Evolutionary conservation across 108 stramenopile genomes (phyloP).

Genomic region (Stephanodiscus minutulus): DNA sequence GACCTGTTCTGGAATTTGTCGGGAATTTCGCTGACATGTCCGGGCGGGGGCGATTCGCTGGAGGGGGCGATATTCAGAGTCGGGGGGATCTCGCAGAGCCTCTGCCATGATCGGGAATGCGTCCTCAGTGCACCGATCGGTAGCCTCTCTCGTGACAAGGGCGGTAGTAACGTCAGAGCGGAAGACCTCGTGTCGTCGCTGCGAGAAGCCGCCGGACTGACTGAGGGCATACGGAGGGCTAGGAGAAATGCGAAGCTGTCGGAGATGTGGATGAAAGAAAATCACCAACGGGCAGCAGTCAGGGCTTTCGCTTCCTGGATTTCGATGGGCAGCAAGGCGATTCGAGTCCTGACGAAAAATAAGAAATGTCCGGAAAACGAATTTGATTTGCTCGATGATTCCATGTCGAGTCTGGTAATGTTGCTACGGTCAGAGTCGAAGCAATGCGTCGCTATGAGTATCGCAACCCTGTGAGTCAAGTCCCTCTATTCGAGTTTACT

Average conservation of each 20-base stretch:
- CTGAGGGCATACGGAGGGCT: conserved; percentile 3
- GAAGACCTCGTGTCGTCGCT: conserved; percentile 9
- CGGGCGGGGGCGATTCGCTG: not conserved
- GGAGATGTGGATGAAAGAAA: conserved; percentile 1
- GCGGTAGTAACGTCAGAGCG: not conserved
- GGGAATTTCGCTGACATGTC: conserved; percentile 1
- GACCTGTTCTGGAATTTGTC: conserved; percentile 19
- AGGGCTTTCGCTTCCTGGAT: conserved; percentile 23
- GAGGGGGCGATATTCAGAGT: conserved; percentile 2
- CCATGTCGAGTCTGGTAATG: conserved; percentile 6
- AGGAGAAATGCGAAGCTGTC: not conserved
- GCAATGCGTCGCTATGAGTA: conserved; percentile 23
- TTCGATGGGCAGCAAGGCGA: conserved; percentile 12
- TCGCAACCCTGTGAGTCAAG: conserved; percentile 24
- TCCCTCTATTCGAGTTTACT: not conserved
- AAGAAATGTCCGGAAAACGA: not conserved
- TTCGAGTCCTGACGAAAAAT: conserved; percentile 9
- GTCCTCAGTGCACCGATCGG: not conserved
- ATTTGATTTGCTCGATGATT: conserved; percentile 6
- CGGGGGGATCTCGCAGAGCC: conserved; percentile 19
- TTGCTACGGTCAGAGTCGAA: conserved; percentile 15
- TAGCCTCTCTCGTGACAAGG: not conserved
- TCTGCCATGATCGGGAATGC: conserved; percentile 12
- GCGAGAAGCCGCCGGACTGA: conserved; percentile 12
- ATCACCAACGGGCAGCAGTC: conserved; percentile 16